phyloP scores from a whole-genome alignment of 116 monocot species.

The Iris pallida region DNA sequence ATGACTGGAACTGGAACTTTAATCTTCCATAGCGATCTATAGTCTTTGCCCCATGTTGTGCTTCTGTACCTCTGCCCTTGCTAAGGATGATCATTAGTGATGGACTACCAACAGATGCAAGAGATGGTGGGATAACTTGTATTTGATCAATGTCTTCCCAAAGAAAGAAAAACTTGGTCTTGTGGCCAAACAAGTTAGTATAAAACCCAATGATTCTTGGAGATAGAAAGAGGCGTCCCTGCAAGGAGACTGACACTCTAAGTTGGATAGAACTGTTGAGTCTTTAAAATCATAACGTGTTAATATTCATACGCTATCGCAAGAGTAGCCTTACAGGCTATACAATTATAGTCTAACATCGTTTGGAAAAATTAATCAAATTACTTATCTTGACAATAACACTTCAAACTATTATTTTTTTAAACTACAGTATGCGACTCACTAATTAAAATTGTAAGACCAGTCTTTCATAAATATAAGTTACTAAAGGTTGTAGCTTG shows the following conservation, averaged over 20 bases:
- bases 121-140: constrained; percentile 23
- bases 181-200: constrained; percentile 32
- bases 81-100: constrained; percentile 26
- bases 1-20: constrained; percentile 38
- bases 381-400: no score
- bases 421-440: no score
- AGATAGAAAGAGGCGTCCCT: constrained; percentile 77
- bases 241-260: not conserved
- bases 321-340: no score
- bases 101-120: constrained; percentile 19
- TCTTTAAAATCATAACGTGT: no score
- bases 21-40: constrained; percentile 26
- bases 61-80: constrained; percentile 28
- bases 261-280: no score
- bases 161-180: constrained; percentile 34
- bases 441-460: no score
- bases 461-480: no score
- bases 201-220: constrained; percentile 39
- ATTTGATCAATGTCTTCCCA: constrained; percentile 46
- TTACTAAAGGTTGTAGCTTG: no score
- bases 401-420: no score
- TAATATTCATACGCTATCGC: no score
- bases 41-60: constrained; percentile 29
- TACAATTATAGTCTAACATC: no score
- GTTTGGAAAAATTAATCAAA: no score